A percentile compares a stretch with the other conserved stretches of the same genome.
phyloP scores from a whole-genome alignment of 1,284 basidiomycete genomes.

The Tilletia caries region DNA sequence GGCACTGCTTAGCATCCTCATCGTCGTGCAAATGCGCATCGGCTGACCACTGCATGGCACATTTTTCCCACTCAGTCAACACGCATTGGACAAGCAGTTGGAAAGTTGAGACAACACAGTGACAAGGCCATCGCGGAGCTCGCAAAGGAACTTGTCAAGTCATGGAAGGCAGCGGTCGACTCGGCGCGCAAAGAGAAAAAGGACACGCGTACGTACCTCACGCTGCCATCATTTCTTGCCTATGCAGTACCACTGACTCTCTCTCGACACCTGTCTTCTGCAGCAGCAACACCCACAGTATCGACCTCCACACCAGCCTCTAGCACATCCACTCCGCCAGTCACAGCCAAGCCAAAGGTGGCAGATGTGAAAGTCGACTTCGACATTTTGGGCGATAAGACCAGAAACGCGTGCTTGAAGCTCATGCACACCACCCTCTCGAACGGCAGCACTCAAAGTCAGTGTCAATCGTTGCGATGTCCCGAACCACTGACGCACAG shows the following conservation, averaged over 20 bases:
- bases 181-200: constrained; percentile 57
- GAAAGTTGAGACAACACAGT: constrained; percentile 75
- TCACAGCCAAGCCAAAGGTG: constrained; percentile 17
- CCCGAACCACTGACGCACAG: neutral
- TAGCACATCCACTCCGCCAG: constrained; percentile 23
- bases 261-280: constrained; percentile 11
- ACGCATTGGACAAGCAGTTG: constrained; percentile 82
- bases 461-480: neutral
- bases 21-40: too few relatives aligned
- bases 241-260: neutral
- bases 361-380: constrained; percentile 37
- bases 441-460: constrained; percentile 23
- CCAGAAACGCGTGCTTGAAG: constrained; percentile 81
- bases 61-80: constrained; percentile 27
- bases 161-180: constrained; percentile 49
- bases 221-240: neutral
- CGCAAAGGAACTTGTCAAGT: constrained; percentile 82
- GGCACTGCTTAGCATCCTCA: too few relatives aligned
- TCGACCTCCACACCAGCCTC: constrained; percentile 30
- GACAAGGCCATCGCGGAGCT: constrained; percentile 72
- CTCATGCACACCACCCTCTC: constrained; percentile 86
- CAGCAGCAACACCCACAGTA: constrained; percentile 24
- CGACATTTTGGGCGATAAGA: constrained; percentile 58
- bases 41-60: neutral
- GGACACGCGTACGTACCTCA: constrained; percentile 26